phyloP scores from a whole-genome alignment of 768 basidiomycete genomes.

The Dioszegia aurantiaca region DNA sequence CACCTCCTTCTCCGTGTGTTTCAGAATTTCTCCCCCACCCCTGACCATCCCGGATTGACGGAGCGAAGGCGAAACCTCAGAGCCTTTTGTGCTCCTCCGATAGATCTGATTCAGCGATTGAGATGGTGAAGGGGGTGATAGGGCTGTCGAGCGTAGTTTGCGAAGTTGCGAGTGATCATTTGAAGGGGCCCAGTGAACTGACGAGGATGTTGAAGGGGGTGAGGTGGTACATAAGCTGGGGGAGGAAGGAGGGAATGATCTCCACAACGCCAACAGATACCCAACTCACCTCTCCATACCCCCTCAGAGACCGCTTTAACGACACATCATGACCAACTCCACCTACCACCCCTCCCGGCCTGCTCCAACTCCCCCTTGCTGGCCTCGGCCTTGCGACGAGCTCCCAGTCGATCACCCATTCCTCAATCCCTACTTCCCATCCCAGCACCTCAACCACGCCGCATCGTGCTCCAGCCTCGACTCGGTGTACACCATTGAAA shows the following conservation, averaged over 20 bases:
- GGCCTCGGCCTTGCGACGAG: conserved; percentile 1
- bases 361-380: conserved; percentile 1
- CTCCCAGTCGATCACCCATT: conserved; percentile 12
- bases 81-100: conserved; percentile 7
- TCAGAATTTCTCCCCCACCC: conserved; percentile 4
- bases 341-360: conserved; percentile 2
- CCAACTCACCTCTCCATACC: neutral
- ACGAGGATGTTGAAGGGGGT: conserved; percentile 3
- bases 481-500: conserved; percentile 8
- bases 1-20: conserved; percentile 2
- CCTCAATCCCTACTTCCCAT: conserved; percentile 9
- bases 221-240: conserved; percentile 1
- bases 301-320: neutral
- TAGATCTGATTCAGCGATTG: neutral
- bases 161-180: conserved; percentile 7
- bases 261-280: neutral
- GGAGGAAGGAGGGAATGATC: conserved; percentile 5
- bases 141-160: neutral
- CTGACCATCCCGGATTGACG: neutral
- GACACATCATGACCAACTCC: neutral
- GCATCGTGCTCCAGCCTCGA: conserved; percentile 5
- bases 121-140: neutral
- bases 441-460: neutral
- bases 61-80: neutral
- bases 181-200: conserved; percentile 3